A percentile compares a stretch with the other conserved stretches of the same genome.
These are phyloP conservation scores for Trichomonascaceae sp. DNA, from an alignment of 1,139 yeast species.

Conservation along the genomic window DNA sequence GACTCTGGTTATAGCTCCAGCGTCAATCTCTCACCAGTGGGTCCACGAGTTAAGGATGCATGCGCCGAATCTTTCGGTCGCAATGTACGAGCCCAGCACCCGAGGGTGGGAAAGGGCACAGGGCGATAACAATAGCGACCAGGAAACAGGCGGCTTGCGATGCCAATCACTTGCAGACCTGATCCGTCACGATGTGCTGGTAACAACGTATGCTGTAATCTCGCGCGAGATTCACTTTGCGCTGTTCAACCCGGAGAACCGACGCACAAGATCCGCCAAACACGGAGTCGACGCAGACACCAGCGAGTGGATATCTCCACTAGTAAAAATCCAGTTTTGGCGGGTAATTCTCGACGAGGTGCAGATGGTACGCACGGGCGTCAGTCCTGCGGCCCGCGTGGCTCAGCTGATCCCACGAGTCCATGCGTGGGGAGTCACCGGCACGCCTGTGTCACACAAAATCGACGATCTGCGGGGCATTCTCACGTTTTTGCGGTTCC, in stretches of 20 bases:
- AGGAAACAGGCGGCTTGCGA: constrained; percentile 28
- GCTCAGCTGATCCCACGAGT: constrained; percentile 69
- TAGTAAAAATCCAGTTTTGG: constrained; percentile 79
- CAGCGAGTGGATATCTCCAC: constrained; percentile 39
- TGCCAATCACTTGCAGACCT: constrained; percentile 24
- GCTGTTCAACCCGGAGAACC: constrained; percentile 38
- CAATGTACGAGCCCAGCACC: constrained; percentile 31
- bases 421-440: constrained; percentile 96
- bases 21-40: constrained; percentile 77
- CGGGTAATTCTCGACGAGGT: constrained; percentile 86
- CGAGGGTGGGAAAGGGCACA: constrained; percentile 35
- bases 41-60: constrained; percentile 50
- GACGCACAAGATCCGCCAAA: constrained; percentile 6
- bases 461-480: constrained; percentile 59
- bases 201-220: constrained; percentile 62
- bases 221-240: constrained; percentile 76
- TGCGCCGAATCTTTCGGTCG: constrained; percentile 44
- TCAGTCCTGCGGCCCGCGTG: constrained; percentile 65
- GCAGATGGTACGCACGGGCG: constrained; percentile 73
- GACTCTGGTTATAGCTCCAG: constrained; percentile 76
- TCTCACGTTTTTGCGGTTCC: constrained; percentile 47
- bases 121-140: constrained; percentile 16
- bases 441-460: constrained; percentile 70
- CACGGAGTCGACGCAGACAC: constrained; percentile 5
- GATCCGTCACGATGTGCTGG: constrained; percentile 57